Conservation (phyloP, 2,329 filamentous ascomycete genomes). For the Stagonosporopsis vannaccii region DNA sequence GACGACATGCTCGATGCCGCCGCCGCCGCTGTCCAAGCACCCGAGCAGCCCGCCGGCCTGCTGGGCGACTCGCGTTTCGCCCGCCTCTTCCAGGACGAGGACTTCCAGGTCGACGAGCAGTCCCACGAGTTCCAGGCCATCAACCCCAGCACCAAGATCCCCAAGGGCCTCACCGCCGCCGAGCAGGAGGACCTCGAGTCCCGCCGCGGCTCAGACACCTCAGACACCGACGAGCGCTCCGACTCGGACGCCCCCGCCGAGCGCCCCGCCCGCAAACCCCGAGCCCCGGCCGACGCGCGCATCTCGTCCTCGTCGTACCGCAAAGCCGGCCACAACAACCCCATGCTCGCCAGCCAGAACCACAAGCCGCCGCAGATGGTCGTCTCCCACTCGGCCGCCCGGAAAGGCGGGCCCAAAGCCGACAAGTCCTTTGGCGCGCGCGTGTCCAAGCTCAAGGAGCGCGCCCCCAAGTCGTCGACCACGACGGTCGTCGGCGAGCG, state of each 20-base stretch:
- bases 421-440: constrained; percentile 66
- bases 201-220: constrained; percentile 43
- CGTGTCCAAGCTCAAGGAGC: constrained; percentile 52
- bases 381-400: constrained; percentile 57
- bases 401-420: constrained; percentile 52
- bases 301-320: constrained; percentile 71
- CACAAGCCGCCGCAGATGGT: constrained; percentile 55
- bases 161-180: constrained; percentile 63
- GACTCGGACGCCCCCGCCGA: constrained; percentile 19
- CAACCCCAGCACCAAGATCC: constrained; percentile 80
- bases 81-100: constrained; percentile 88
- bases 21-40: constrained; percentile 25
- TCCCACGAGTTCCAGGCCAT: constrained; percentile 85
- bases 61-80: constrained; percentile 87
- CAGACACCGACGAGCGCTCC: no score
- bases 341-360: constrained; percentile 41
- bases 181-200: constrained; percentile 65
- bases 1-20: constrained; percentile 50
- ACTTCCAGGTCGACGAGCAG: constrained; percentile 89
- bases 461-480: constrained; percentile 23
- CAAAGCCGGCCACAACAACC: constrained; percentile 60
- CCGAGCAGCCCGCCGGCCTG: constrained; percentile 59
- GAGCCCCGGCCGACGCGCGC: constrained; percentile 51
- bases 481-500: constrained; percentile 60
- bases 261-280: constrained; percentile 33